Evolutionary conservation across 345 rosid genomes (phyloP), one percentile per base, ranked within the genome.

Genomic region (Kernera saxatilis): DNA sequence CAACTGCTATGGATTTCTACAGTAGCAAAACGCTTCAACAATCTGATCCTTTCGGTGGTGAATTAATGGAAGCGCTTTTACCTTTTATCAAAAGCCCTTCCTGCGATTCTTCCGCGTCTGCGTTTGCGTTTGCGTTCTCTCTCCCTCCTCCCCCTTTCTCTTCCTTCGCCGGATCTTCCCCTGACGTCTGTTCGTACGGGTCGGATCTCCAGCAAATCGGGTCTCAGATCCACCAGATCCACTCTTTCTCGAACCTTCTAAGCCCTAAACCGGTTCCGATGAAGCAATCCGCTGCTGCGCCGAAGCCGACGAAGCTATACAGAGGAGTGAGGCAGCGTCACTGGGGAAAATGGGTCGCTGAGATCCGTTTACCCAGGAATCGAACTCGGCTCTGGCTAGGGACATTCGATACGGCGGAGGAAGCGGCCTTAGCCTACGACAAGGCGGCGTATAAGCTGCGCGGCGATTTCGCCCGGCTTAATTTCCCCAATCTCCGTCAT

Each of bases 261-360:
- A 71, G 83, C 58, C 86, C 82, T 51, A 87, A 83, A 65, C 83
- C 93, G 4, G 44, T 82, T n/a, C 71, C 72, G 2, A 88, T 93
- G 97, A 88, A 90, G 77, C 80, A 80, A 45, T 56, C 73, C 43
- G 89, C 79, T 45, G 0, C 74, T 27, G 17, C 54, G 3, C 72
- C 80, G 0, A 92, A 93, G 73, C 87, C 93, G 13, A 62, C 71
- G 39, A 90, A 90, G 71, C 87, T 93, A 2, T 93, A 93, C 84
- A 70, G 98, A 49, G 98, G 98, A 45, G 98, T 93, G 19, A 80
- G 98, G 64, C 98, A 92, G 73, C 81, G 98, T 45, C 98, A 92
- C 69, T 92, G 98, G 98, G 98, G 98, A 8, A 93, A 90, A 48
- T 93, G 98, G 98, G 98, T 93, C 0, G 98, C 97, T 5, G 98